These are phyloP conservation scores for Pichia californica DNA, from an alignment of 805 yeast genomes.

Conservation along the genomic window DNA sequence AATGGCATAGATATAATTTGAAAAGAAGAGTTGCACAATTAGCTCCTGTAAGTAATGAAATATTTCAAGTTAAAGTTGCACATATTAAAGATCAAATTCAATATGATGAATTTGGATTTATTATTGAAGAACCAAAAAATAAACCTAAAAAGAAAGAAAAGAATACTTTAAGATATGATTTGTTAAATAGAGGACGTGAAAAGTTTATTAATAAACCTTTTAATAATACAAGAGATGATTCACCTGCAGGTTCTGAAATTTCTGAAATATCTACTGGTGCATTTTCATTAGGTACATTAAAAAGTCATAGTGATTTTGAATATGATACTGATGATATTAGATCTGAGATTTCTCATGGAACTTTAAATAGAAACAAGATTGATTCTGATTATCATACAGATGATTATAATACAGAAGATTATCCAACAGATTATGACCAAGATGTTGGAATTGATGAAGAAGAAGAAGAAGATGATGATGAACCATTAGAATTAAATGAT, in stretches of 20 bases:
- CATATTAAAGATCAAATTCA: slow-evolving; percentile 21
- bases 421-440: slow-evolving; percentile 9
- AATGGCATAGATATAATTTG: slow-evolving; percentile 95
- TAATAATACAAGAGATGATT: slow-evolving; percentile 34
- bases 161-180: slow-evolving; percentile 4
- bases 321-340: slow-evolving; percentile 18
- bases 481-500: slow-evolving; percentile 32
- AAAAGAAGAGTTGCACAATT: slow-evolving; percentile 88
- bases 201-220: slow-evolving; percentile 1
- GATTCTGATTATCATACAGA: slow-evolving; percentile 10
- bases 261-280: slow-evolving; percentile 50
- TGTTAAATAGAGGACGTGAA: slow-evolving; percentile 22
- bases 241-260: slow-evolving; percentile 50
- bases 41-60: slow-evolving; percentile 45
- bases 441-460: slow-evolving; percentile 7
- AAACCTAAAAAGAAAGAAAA: not conserved
- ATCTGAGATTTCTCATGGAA: slow-evolving; percentile 15
- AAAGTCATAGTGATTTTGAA: slow-evolving; percentile 17
- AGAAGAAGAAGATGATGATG: slow-evolving; percentile 16
- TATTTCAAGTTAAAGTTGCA: slow-evolving; percentile 26
- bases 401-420: slow-evolving; percentile 2
- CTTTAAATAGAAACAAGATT: not conserved
- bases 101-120: slow-evolving; percentile 49
- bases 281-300: slow-evolving; percentile 42
- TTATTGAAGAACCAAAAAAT: slow-evolving; percentile 15